These are phyloP conservation scores for Diaporthe velutina DNA, from an alignment of 2,329 filamentous ascomycete genomes.

Conservation along the genomic window DNA sequence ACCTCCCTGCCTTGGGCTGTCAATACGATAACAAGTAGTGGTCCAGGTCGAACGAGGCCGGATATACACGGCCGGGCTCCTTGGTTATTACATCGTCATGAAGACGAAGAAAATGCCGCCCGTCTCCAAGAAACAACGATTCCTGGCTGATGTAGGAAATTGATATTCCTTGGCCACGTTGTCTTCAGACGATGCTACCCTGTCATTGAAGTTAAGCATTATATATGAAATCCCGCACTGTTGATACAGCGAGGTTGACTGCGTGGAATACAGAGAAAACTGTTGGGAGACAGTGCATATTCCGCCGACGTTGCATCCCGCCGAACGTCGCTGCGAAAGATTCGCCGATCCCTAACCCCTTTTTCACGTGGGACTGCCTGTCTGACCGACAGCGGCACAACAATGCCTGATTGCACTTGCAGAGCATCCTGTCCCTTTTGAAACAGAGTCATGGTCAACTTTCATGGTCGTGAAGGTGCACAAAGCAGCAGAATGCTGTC, in stretches of 20 bases:
- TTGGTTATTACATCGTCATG: constrained; percentile 2
- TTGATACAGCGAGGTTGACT: not conserved
- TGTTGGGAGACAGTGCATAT: constrained; percentile 16
- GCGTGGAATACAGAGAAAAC: constrained; percentile 14
- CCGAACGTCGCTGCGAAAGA: constrained; percentile 24
- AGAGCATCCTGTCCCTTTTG: not conserved
- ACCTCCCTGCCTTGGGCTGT: constrained; percentile 10
- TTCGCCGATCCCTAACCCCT: constrained; percentile 35
- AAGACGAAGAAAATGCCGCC: constrained; percentile 22
- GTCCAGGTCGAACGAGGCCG: not conserved
- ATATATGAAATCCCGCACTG: constrained; percentile 1
- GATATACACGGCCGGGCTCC: not conserved
- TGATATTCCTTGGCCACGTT: constrained; percentile 14
- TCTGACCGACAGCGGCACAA: not conserved
- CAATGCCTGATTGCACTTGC: constrained; percentile 5
- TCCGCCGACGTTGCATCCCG: constrained; percentile 29
- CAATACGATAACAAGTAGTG: not conserved
- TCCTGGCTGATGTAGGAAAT: constrained; percentile 8
- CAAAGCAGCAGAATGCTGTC: not conserved
- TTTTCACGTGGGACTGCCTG: constrained; percentile 13
- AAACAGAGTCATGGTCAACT: not conserved
- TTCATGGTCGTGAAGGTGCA: not conserved
- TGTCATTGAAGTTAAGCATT: constrained; percentile 10
- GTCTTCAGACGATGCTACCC: not conserved
- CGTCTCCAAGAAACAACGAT: constrained; percentile 4